A percentile compares a stretch with the other conserved stretches of the same genome.
Evolutionary conservation across 257 asterid genomes (phyloP).

Genomic region (Euphrasia confusa): DNA sequence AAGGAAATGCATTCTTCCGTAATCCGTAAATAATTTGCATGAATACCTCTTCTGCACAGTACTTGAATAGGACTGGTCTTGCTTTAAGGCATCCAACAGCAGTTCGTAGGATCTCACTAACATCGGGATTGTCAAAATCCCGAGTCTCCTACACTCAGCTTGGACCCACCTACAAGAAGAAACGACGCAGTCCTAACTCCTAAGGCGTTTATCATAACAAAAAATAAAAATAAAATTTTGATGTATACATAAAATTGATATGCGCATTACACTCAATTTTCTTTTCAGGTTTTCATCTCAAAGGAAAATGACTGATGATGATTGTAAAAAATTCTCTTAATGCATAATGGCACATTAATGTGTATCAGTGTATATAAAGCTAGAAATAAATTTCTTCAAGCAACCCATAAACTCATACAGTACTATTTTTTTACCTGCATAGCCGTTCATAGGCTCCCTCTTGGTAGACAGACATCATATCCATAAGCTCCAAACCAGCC

Average conservation of each 20-base stretch:
- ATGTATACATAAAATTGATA: no score
- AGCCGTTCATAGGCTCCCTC: conserved; percentile 98
- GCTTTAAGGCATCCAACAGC: conserved; percentile 94
- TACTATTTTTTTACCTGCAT: conserved; percentile 78
- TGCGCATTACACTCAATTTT: neutral
- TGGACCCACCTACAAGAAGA: conserved; percentile 84
- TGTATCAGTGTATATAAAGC: conserved; percentile 7
- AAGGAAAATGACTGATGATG: neutral
- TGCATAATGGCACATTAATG: conserved; percentile 10
- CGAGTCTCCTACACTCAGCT: conserved; percentile 89
- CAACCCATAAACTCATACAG: conserved; percentile 8
- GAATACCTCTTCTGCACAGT: conserved; percentile 95
- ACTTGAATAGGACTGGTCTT: conserved; percentile 94
- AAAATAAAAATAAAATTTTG: conserved; percentile 8
- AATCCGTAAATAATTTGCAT: conserved; percentile 23
- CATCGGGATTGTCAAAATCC: conserved; percentile 97
- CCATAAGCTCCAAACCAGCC: conserved; percentile 99
- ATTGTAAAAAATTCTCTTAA: neutral
- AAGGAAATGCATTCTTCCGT: conserved; percentile 18
- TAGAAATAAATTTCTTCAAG: conserved; percentile 7
- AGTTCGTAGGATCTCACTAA: conserved; percentile 75
- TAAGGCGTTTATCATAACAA: neutral
- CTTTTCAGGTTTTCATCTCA: neutral
- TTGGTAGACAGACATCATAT: conserved; percentile 99
- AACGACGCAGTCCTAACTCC: no score